Percentiles rank a stretch among this genome's conserved stretches.
Evolutionary conservation across 306 rosid species (phyloP).

Genomic region (Dalbergia cochinchinensis): DNA sequence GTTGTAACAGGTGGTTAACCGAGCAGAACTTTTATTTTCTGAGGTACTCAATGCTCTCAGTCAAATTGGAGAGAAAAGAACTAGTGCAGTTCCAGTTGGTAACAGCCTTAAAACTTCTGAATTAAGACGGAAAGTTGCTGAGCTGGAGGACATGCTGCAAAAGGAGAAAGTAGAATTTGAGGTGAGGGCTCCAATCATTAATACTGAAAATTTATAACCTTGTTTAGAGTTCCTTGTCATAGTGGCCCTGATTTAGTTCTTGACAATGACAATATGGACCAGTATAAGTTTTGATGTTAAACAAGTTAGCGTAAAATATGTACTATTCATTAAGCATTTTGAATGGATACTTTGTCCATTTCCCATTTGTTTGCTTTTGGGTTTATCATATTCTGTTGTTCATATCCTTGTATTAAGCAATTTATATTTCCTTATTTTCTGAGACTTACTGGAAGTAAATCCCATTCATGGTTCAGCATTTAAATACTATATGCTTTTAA

Average conservation of each 20-base stretch:
- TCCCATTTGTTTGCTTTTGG: slow-evolving; percentile 10
- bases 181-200: slow-evolving; percentile 58
- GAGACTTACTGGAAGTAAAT: slow-evolving; percentile 47
- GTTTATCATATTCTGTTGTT: neutral
- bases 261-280: neutral
- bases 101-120: slow-evolving; percentile 62
- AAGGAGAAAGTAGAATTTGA: slow-evolving; percentile 88
- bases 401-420: neutral
- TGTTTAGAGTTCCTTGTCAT: slow-evolving; percentile 16
- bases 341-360: neutral
- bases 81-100: slow-evolving; percentile 43
- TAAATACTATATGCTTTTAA: slow-evolving; percentile 15
- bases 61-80: slow-evolving; percentile 70
- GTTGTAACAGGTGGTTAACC: slow-evolving; percentile 73
- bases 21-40: slow-evolving; percentile 80
- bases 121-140: slow-evolving; percentile 67
- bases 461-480: slow-evolving; percentile 29
- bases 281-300: slow-evolving; percentile 2
- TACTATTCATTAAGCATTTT: neutral
- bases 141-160: slow-evolving; percentile 77
- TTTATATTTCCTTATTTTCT: slow-evolving; percentile 42
- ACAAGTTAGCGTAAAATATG: slow-evolving; percentile 22
- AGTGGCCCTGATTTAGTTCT: slow-evolving; percentile 20
- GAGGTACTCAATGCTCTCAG: slow-evolving; percentile 81
- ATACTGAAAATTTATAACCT: slow-evolving; percentile 34